A percentile compares a stretch with the other conserved stretches of the same genome.
These are phyloP conservation scores for Malania oleifera DNA, from an alignment of 164 flowering plant species.

Conservation along the genomic window DNA sequence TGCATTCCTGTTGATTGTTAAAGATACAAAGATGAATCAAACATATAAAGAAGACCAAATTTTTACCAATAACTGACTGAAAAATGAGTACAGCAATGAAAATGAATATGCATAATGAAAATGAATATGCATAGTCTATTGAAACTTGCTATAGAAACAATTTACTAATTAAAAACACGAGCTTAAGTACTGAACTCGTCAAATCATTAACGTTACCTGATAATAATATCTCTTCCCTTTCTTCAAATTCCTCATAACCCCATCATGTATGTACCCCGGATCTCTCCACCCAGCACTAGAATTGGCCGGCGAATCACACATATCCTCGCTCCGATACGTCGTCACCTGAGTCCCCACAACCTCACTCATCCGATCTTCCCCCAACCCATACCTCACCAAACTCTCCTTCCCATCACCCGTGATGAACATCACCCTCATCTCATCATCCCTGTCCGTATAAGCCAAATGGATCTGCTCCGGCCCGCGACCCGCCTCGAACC, in stretches of 20 bases:
- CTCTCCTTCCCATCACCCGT: constrained; percentile 50
- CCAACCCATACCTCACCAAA: constrained; percentile 58
- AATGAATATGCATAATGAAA: no score
- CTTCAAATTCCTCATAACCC: constrained; percentile 63
- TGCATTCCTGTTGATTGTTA: no score
- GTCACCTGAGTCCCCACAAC: constrained; percentile 42
- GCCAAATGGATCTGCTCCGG: constrained; percentile 90
- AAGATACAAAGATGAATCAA: no score
- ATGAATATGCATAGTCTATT: no score
- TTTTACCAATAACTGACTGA: no score
- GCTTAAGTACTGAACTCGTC: not conserved
- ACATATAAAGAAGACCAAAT: no score
- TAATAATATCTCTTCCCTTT: constrained; percentile 68
- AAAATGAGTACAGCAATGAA: no score
- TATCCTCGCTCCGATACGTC: constrained; percentile 79
- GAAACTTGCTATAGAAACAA: no score
- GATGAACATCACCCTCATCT: constrained; percentile 90
- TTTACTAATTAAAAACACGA: not conserved
- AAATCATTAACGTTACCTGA: constrained; percentile 38
- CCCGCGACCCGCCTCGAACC: constrained; percentile 40
- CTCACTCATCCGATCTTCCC: constrained; percentile 23
- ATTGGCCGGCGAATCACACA: constrained; percentile 91
- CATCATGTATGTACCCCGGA: constrained; percentile 84
- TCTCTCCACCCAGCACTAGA: constrained; percentile 85
- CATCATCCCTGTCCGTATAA: constrained; percentile 51